Base-by-base conservation (phyloP, 208 protist genomes). In the Vickermania ingenoplastis region DNA sequence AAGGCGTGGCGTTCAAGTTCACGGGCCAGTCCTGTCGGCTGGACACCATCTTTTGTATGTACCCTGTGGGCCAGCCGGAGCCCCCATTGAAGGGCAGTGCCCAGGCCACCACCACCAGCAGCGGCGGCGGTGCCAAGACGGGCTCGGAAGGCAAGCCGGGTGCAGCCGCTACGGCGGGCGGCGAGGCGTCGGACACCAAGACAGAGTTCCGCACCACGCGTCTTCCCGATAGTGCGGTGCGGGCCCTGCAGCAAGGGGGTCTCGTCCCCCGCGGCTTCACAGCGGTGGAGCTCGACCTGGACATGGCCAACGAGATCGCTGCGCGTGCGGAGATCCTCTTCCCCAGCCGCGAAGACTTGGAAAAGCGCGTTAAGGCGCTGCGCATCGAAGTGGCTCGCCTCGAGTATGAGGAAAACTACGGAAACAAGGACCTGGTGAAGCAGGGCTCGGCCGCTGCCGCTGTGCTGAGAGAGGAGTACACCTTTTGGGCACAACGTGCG, bases 321-420 rank as follows among this genome's bases (percentile, higher is more conserved):
- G 81, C 81, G 13, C 82, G 86, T 31, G 63, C 67, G 53, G 63
- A 78, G 7, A 74, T 89, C 21, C 68, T 93, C 31, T 93, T 93
- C 58, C 86, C 86, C 13, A 78, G 71, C 53, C 71, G 86, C 52
- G 51, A 64, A 7, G 83, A 84, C 41, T 31, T 91, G 41, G 68
- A 67, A 50, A 63, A 84, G 21, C 79, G 71, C 41, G 76, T 93
- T 24, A 58, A 65, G 31, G 61, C 67, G 48, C 69, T 93, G 7
- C 82, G 86, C 50, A 75, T 75, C 24, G 83, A 93, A 61, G 65
- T 93, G 31, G 74, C 77, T 49, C 78, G 83, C 64, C 58, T 90
- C 17, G 82, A 91, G 75, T 93, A 93, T 69, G 83, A 91, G n/a
- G 71, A 71, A 45, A 77, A 88, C 76, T 91, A 89, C 71, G 81